Conservation (phyloP, 352 stramenopile species). For the Phytophthora parvispora region DNA sequence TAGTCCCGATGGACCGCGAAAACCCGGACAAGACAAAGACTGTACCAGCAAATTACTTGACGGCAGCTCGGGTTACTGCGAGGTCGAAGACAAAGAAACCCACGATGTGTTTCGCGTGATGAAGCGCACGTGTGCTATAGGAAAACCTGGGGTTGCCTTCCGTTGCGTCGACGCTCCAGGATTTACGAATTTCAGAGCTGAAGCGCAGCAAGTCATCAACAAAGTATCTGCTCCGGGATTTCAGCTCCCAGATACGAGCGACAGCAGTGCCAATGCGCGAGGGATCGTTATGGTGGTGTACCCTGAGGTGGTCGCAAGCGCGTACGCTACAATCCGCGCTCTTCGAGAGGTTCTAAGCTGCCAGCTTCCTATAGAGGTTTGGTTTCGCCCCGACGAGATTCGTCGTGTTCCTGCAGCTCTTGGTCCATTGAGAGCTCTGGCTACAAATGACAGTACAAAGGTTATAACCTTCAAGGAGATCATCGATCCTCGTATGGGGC, state of each 20-base stretch:
- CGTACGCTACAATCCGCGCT: constrained; percentile 43
- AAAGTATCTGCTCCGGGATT: constrained; percentile 8
- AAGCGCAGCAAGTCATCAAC: constrained; percentile 19
- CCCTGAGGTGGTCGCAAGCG: constrained; percentile 48
- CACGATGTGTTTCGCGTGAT: constrained; percentile 39
- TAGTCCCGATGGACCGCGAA: constrained; percentile 17
- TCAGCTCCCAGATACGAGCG: not conserved
- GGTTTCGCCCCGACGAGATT: constrained; percentile 53
- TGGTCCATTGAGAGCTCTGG: too few relatives aligned
- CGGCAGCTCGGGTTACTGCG: constrained; percentile 55
- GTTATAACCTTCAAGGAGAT: constrained; percentile 38
- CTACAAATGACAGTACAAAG: too few relatives aligned
- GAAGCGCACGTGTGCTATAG: constrained; percentile 25
- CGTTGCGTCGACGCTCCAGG: constrained; percentile 48
- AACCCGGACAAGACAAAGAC: constrained; percentile 18
- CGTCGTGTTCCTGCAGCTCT: too few relatives aligned
- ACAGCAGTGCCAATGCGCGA: constrained; percentile 1
- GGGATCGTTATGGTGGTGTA: constrained; percentile 68
- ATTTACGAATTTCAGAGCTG: constrained; percentile 42
- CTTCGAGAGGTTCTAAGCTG: constrained; percentile 45
- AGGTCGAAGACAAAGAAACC: constrained; percentile 38
- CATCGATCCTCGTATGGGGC: constrained; percentile 40
- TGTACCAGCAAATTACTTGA: constrained; percentile 22
- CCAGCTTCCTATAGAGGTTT: constrained; percentile 60
- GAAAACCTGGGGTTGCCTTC: constrained; percentile 38